Evolutionary conservation across 306 rosid species (phyloP).

Genomic region (Datisca glomerata): DNA sequence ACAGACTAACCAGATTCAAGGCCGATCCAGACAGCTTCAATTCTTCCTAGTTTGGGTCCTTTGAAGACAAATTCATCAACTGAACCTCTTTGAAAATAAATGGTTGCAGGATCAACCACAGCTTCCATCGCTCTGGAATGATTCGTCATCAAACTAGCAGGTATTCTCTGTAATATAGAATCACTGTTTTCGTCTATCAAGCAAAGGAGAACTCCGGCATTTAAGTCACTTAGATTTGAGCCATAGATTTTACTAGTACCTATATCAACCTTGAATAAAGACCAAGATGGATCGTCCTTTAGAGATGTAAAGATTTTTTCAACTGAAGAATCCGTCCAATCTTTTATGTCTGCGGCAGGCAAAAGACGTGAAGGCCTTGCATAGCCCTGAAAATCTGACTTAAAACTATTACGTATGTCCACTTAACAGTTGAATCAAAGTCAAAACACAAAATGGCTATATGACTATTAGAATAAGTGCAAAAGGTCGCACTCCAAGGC

Average conservation of each 20-base stretch:
- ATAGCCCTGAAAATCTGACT: conserved; percentile 65
- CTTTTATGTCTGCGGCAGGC: conserved; percentile 50
- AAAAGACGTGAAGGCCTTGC: conserved; percentile 52
- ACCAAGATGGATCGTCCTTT: conserved; percentile 26
- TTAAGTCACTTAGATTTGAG: conserved; percentile 45
- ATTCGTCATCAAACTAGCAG: conserved; percentile 33
- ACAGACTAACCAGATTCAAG: conserved; percentile 70
- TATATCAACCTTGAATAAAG: conserved; percentile 44
- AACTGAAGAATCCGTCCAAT: conserved; percentile 23
- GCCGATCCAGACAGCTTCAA: conserved; percentile 69
- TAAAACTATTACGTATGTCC: too few relatives aligned
- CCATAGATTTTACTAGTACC: conserved; percentile 59
- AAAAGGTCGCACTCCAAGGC: too few relatives aligned
- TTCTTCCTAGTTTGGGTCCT: conserved; percentile 53
- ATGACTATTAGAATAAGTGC: too few relatives aligned
- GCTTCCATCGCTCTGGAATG: conserved; percentile 24
- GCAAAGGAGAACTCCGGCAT: conserved; percentile 72
- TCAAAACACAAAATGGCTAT: too few relatives aligned
- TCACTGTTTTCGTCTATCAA: conserved; percentile 57
- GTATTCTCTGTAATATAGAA: conserved; percentile 67
- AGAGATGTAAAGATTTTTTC: conserved; percentile 29
- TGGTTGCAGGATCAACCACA: conserved; percentile 13
- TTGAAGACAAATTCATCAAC: conserved; percentile 56
- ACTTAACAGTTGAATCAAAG: too few relatives aligned
- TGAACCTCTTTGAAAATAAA: conserved; percentile 67